Evolutionary conservation across 2,329 filamentous ascomycete genomes (phyloP).

Genomic region (Beauveria asiatica): DNA sequence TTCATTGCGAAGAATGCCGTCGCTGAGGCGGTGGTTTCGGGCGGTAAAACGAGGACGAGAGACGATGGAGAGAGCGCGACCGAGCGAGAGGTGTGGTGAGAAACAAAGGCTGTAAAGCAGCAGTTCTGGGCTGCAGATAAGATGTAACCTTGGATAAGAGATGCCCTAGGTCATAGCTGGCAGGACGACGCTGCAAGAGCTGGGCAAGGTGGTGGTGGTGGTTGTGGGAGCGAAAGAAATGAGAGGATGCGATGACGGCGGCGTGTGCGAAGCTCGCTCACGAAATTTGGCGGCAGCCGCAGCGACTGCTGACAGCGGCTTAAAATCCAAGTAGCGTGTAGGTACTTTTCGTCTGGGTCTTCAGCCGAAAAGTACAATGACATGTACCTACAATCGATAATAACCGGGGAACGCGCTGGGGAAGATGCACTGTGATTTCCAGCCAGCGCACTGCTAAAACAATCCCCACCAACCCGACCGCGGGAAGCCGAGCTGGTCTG

Average conservation of each 20-base stretch:
- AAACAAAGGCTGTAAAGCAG: background rate
- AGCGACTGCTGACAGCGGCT: background rate
- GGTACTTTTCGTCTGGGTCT: background rate
- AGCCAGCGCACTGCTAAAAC: background rate
- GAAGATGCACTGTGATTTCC: background rate
- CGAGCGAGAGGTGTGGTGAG: constrained; percentile 12
- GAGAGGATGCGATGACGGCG: constrained; percentile 9
- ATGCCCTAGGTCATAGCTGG: constrained; percentile 16
- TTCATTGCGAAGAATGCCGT: constrained; percentile 37
- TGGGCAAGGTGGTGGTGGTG: background rate
- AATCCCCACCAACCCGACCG: background rate
- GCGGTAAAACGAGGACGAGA: constrained; percentile 4
- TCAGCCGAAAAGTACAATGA: too few relatives aligned
- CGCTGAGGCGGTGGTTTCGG: constrained; percentile 9
- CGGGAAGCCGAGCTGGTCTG: background rate
- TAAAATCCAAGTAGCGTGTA: background rate
- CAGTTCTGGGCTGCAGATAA: background rate
- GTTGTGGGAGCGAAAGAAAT: constrained; percentile 5
- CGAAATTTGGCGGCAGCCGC: constrained; percentile 10
- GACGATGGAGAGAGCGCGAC: constrained; percentile 6
- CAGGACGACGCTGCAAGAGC: constrained; percentile 3
- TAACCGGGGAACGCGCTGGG: background rate
- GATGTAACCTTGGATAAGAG: constrained; percentile 12
- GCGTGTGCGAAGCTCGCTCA: constrained; percentile 7
- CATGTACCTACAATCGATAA: background rate